These are phyloP conservation scores for Carallia brachiata DNA, from an alignment of 345 rosid genomes.

Conservation along the genomic window DNA sequence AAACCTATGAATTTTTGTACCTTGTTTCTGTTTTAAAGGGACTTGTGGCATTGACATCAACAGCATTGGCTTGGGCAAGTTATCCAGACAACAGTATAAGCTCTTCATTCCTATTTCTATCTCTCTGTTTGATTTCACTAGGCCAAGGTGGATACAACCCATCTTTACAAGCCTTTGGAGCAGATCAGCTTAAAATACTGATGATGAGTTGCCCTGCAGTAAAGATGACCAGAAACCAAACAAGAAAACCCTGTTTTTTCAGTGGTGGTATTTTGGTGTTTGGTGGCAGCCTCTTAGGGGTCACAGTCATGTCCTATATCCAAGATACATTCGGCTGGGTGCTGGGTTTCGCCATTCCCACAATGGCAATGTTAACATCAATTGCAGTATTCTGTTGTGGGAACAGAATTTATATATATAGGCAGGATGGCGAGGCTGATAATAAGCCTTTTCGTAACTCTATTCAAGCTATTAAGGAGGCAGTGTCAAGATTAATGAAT, in stretches of 20 bases:
- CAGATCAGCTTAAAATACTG: conserved; percentile 64
- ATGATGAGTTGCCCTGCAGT: conserved; percentile 43
- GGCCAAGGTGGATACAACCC: conserved; percentile 89
- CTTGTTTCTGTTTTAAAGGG: conserved; percentile 46
- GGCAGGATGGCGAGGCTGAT: conserved; percentile 17
- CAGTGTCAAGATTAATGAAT: conserved; percentile 23
- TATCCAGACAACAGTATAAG: conserved; percentile 37
- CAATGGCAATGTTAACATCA: conserved; percentile 63
- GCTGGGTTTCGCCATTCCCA: conserved; percentile 79
- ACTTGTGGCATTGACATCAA: conserved; percentile 70
- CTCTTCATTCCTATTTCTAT: conserved; percentile 60
- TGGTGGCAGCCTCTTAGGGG: conserved; percentile 88
- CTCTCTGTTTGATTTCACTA: conserved; percentile 68
- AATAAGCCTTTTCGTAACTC: conserved; percentile 29
- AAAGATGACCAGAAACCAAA: conserved; percentile 40
- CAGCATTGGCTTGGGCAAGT: conserved; percentile 58
- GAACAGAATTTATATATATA: conserved; percentile 45
- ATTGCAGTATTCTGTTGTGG: conserved; percentile 56
- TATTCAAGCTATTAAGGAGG: conserved; percentile 36
- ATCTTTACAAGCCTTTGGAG: conserved; percentile 89
- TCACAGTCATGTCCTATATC: conserved; percentile 74
- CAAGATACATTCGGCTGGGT: conserved; percentile 95
- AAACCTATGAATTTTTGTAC: conserved; percentile 2
- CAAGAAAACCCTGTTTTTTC: conserved; percentile 63
- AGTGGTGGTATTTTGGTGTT: conserved; percentile 92